These are phyloP conservation scores for Colletotrichum limetticola DNA, from an alignment of 2,329 filamentous ascomycete species.

Conservation along the genomic window DNA sequence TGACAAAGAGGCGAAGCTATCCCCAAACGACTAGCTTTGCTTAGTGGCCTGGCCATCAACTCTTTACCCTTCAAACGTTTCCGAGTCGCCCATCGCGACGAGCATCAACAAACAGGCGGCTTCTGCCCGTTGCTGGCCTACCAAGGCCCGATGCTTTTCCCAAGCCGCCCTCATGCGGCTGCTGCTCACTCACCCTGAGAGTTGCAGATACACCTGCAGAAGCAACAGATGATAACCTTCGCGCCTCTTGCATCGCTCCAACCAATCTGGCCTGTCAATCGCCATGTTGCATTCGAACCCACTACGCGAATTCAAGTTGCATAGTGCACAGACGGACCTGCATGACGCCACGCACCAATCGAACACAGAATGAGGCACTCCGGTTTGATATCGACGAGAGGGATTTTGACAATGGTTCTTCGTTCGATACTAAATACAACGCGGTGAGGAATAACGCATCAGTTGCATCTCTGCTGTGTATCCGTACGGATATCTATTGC, in stretches of 20 bases:
- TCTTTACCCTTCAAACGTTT: constrained; percentile 22
- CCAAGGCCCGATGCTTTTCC: not conserved
- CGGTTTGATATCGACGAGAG: constrained; percentile 24
- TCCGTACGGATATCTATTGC: too few species aligned
- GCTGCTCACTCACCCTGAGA: constrained; percentile 30
- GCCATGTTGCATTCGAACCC: constrained; percentile 28
- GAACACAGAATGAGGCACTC: constrained; percentile 10
- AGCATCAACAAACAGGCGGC: constrained; percentile 24
- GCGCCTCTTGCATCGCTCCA: constrained; percentile 23
- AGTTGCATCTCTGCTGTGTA: not conserved
- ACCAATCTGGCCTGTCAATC: constrained; percentile 27
- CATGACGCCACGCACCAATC: constrained; percentile 35
- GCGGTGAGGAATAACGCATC: not conserved
- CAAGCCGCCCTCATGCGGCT: not conserved
- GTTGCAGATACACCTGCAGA: constrained; percentile 25
- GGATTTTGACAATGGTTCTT: constrained; percentile 3
- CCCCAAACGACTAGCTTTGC: constrained; percentile 3
- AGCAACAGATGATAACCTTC: constrained; percentile 15
- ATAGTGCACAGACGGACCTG: constrained; percentile 37
- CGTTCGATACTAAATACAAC: not conserved
- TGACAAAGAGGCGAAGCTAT: constrained; percentile 28
- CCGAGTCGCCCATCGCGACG: constrained; percentile 24
- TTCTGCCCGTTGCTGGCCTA: constrained; percentile 17
- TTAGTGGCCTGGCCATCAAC: constrained; percentile 13
- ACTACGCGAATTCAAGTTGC: constrained; percentile 20